Evolutionary conservation across 1,284 basidiomycete species (phyloP).

Genomic region (Ceratobasidium sp.): DNA sequence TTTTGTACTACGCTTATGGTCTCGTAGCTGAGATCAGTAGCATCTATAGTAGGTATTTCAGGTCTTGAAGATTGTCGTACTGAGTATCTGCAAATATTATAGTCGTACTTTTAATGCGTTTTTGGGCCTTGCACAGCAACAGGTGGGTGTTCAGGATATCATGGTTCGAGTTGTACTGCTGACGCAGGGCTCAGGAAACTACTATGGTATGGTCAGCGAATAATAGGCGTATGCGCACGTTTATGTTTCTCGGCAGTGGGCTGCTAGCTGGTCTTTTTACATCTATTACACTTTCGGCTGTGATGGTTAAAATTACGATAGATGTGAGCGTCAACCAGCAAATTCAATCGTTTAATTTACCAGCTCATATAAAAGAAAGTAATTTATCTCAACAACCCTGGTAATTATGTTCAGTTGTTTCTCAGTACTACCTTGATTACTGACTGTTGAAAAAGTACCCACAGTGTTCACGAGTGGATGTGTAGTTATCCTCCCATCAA

Average conservation of each 20-base stretch:
- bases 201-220: background rate
- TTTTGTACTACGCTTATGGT: background rate
- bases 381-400: too few species aligned
- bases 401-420: too few species aligned
- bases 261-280: background rate
- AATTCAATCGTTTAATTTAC: too few species aligned
- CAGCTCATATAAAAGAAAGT: too few species aligned
- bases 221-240: too few species aligned
- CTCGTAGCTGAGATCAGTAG: background rate
- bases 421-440: too few species aligned
- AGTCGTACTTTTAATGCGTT: background rate
- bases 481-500: background rate
- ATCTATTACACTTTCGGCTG: background rate
- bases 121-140: background rate
- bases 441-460: too few species aligned
- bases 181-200: background rate
- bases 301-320: background rate
- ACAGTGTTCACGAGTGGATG: constrained; percentile 8
- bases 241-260: background rate
- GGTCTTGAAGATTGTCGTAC: background rate
- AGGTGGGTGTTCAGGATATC: background rate
- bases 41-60: background rate
- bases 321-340: background rate
- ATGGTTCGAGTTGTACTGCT: background rate
- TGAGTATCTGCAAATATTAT: background rate